These are phyloP conservation scores for Castanospermum australe DNA, from an alignment of 306 rosid genomes.

Conservation along the genomic window DNA sequence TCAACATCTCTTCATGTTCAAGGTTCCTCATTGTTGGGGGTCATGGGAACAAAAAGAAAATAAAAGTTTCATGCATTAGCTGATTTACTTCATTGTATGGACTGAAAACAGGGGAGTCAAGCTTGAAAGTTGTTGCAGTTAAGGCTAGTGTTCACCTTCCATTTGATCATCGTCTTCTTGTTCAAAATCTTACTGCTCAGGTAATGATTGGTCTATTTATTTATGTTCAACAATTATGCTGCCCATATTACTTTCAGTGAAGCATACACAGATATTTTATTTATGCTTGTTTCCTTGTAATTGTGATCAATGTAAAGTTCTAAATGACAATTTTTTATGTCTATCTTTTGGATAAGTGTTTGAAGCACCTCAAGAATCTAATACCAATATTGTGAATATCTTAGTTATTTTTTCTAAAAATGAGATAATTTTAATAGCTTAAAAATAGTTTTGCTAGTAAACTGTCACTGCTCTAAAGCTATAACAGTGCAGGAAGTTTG, in stretches of 20 bases:
- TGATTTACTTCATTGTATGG: slow-evolving; percentile 30
- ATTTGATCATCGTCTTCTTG: slow-evolving; percentile 55
- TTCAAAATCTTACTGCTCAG: slow-evolving; percentile 73
- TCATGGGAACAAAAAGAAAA: background rate
- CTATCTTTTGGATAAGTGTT: background rate
- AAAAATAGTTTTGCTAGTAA: background rate
- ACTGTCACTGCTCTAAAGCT: too few species aligned
- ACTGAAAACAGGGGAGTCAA: slow-evolving; percentile 61
- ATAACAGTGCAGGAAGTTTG: too few species aligned
- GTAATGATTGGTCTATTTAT: slow-evolving; percentile 26
- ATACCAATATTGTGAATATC: background rate
- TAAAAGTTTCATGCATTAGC: background rate
- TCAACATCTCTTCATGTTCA: background rate
- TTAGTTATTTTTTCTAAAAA: background rate
- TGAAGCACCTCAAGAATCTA: background rate
- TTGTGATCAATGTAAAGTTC: background rate
- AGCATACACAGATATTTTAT: background rate
- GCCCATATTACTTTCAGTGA: background rate
- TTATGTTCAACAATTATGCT: background rate
- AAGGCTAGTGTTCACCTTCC: slow-evolving; percentile 74
- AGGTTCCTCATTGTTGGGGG: background rate
- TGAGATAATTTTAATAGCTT: background rate
- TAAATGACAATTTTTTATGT: background rate
- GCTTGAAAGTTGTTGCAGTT: slow-evolving; percentile 58
- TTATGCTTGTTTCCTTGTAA: background rate